Evolutionary conservation across 2,329 filamentous ascomycete genomes (phyloP).

Genomic region (Aspergillus udagawae): DNA sequence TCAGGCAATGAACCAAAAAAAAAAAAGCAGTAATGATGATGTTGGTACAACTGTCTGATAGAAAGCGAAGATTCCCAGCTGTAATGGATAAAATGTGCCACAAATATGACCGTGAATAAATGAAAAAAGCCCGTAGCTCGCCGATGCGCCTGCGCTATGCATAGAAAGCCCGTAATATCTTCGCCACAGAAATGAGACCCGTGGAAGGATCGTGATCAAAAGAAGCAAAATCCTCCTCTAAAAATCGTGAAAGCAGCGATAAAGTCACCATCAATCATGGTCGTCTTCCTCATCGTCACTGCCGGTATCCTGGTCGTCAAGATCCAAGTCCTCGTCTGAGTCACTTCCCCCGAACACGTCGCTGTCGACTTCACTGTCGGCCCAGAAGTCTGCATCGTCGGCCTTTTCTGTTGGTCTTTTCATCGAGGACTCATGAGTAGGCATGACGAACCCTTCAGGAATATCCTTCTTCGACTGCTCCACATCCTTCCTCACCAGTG

Average conservation of each 20-base stretch:
- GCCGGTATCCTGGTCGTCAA: slow-evolving; percentile 47
- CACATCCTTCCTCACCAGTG: slow-evolving; percentile 65
- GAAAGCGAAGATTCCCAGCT: background rate
- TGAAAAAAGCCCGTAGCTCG: background rate
- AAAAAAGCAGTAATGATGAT: background rate
- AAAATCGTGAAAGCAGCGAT: background rate
- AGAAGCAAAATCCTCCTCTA: background rate
- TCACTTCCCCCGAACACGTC: slow-evolving; percentile 76
- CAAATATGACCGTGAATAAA: background rate
- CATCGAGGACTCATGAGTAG: slow-evolving; percentile 60
- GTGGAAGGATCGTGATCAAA: background rate
- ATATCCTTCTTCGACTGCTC: slow-evolving; percentile 74
- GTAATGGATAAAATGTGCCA: background rate
- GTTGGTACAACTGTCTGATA: background rate
- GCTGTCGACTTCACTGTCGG: slow-evolving; percentile 66
- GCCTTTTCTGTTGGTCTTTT: slow-evolving; percentile 59
- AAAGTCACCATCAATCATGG: background rate
- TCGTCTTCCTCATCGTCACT: slow-evolving; percentile 51
- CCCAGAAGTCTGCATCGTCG: slow-evolving; percentile 75
- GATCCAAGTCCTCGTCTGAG: slow-evolving; percentile 46
- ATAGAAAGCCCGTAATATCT: background rate
- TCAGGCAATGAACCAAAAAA: background rate
- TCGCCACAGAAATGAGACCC: background rate
- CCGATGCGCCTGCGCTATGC: slow-evolving; percentile 2
- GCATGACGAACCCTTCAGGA: slow-evolving; percentile 76